These are phyloP conservation scores for Calvatia gigantea DNA, from an alignment of 768 basidiomycete genomes.

Conservation along the genomic window DNA sequence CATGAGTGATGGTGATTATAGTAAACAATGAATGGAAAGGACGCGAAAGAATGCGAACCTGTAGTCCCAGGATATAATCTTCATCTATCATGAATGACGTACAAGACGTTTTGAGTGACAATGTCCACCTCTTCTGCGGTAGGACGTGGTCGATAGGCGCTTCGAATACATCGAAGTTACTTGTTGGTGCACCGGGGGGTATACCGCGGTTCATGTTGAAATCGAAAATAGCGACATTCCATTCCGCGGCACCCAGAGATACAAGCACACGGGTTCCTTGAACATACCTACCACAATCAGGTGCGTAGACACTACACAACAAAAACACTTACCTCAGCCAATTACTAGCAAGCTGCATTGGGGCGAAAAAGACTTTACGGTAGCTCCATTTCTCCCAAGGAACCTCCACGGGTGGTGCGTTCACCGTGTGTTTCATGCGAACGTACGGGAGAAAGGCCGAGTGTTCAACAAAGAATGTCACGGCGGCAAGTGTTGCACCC, in stretches of 20 bases:
- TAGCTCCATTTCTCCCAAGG: slow-evolving; percentile 14
- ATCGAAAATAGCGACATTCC: slow-evolving; percentile 6
- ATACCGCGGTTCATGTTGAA: slow-evolving; percentile 9
- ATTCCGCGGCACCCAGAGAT: background rate
- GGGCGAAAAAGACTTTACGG: slow-evolving; percentile 3
- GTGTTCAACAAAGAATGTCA: slow-evolving; percentile 10
- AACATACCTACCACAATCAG: slow-evolving; percentile 12
- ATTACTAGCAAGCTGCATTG: background rate
- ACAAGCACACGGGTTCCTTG: slow-evolving; percentile 14
- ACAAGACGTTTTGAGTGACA: background rate
- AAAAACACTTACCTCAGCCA: slow-evolving; percentile 12
- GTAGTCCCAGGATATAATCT: slow-evolving; percentile 1
- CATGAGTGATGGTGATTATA: too few species aligned
- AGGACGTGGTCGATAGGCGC: background rate
- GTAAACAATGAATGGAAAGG: background rate
- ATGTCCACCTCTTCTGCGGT: background rate
- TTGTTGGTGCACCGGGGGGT: background rate
- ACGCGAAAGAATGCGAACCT: background rate
- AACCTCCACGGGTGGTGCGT: background rate
- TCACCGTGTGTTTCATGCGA: background rate
- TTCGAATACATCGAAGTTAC: background rate
- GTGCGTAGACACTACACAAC: background rate
- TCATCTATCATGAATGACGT: slow-evolving; percentile 11
- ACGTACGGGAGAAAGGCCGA: slow-evolving; percentile 1
- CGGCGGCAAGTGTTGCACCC: background rate